A percentile compares a stretch with the other conserved stretches of the same genome.
These are phyloP conservation scores for Penicillium sp. DNA, from an alignment of 2,329 filamentous ascomycete species.

Conservation along the genomic window DNA sequence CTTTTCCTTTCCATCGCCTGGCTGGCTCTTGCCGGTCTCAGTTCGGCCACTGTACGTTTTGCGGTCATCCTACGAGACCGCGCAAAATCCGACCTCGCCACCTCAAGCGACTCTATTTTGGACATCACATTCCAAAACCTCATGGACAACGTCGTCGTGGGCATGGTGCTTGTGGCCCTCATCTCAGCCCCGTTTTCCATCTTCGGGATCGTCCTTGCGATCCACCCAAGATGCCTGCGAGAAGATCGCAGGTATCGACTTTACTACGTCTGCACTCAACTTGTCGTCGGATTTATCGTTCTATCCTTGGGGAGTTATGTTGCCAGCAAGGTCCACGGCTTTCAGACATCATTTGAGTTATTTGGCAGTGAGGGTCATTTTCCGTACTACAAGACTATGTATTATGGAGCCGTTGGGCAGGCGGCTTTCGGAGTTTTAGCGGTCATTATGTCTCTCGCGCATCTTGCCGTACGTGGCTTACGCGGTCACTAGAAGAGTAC, in stretches of 20 bases:
- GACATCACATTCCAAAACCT: too few relatives aligned
- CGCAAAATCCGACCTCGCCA: not conserved
- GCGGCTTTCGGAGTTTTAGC: constrained; percentile 7
- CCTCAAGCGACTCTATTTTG: not conserved
- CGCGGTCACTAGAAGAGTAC: too few relatives aligned
- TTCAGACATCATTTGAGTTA: too few relatives aligned
- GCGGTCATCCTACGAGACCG: not conserved
- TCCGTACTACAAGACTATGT: constrained; percentile 11
- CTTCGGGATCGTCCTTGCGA: too few relatives aligned
- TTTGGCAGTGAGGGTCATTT: too few relatives aligned
- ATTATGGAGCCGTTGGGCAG: constrained; percentile 8
- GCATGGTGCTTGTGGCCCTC: constrained; percentile 1
- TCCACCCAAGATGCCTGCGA: not conserved
- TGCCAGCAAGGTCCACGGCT: not conserved
- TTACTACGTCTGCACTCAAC: constrained; percentile 5
- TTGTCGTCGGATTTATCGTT: not conserved
- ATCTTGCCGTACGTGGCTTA: constrained; percentile 3
- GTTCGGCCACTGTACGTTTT: too few relatives aligned
- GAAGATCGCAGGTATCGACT: too few relatives aligned
- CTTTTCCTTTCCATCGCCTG: too few relatives aligned
- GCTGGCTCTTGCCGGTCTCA: too few relatives aligned
- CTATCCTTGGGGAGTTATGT: constrained; percentile 6
- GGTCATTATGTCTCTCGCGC: not conserved
- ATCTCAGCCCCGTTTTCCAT: not conserved
- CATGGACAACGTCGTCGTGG: too few relatives aligned